Percentiles rank a stretch among this genome's conserved stretches.
Conservation (phyloP, 2,329 filamentous ascomycete genomes). For the Phialophora chinensis region DNA sequence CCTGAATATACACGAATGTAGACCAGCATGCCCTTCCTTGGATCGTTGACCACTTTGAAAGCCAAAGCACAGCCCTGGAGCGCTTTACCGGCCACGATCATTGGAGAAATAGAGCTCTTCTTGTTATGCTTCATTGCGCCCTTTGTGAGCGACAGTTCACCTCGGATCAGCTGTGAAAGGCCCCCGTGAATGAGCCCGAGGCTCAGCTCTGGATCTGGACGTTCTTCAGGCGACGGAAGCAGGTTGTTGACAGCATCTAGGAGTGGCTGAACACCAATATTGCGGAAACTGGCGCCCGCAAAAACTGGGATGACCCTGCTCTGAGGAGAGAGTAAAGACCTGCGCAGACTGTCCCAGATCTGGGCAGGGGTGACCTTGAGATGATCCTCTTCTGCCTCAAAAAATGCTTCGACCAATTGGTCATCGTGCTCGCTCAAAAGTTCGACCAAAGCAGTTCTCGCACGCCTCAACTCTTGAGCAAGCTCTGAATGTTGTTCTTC, state of each 20-base stretch:
- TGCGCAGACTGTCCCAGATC: slow-evolving; percentile 75
- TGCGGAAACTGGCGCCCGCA: slow-evolving; percentile 88
- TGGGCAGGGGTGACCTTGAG: slow-evolving; percentile 67
- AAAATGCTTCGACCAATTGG: slow-evolving; percentile 79
- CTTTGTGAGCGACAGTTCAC: slow-evolving; percentile 50
- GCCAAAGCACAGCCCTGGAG: slow-evolving; percentile 73
- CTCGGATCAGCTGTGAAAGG: slow-evolving; percentile 57
- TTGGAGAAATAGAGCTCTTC: slow-evolving; percentile 44
- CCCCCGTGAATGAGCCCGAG: slow-evolving; percentile 65
- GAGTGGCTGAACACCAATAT: slow-evolving; percentile 90
- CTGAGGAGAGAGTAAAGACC: slow-evolving; percentile 69
- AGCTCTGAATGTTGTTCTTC: slow-evolving; percentile 56
- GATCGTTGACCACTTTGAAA: slow-evolving; percentile 94
- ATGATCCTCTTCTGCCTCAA: slow-evolving; percentile 76
- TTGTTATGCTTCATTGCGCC: slow-evolving; percentile 49
- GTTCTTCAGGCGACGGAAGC: slow-evolving; percentile 79
- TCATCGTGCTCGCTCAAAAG: slow-evolving; percentile 88
- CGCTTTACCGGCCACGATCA: slow-evolving; percentile 58
- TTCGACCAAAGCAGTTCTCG: slow-evolving; percentile 79
- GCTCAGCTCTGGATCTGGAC: slow-evolving; percentile 78
- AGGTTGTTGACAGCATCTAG: slow-evolving; percentile 88
- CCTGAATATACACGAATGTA: slow-evolving; percentile 94
- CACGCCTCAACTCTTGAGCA: slow-evolving; percentile 72
- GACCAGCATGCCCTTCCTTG: slow-evolving; percentile 82
- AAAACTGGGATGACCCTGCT: slow-evolving; percentile 84